Conservation (phyloP, 2,329 filamentous ascomycete species). For the Fusarium sambucinum region DNA sequence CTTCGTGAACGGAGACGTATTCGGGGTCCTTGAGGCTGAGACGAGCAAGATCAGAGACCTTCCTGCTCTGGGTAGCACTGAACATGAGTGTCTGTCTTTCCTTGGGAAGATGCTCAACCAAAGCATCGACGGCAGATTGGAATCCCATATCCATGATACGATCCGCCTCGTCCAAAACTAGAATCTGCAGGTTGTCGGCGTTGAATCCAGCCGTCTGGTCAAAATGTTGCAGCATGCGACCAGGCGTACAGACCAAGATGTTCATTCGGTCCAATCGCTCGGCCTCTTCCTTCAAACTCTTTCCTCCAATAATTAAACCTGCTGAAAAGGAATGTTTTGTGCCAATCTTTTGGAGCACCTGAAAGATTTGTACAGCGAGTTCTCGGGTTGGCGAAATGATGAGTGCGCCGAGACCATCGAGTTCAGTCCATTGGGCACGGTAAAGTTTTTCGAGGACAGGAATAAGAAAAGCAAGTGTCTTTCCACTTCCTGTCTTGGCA, state of each 20-base stretch:
- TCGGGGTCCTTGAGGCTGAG: slow-evolving; percentile 91
- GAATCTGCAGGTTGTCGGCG: slow-evolving; percentile 88
- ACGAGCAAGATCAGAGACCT: slow-evolving; percentile 90
- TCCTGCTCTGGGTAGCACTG: slow-evolving; percentile 95
- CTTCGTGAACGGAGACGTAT: slow-evolving; percentile 93
- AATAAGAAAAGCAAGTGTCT: slow-evolving; percentile 92
- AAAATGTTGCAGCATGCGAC: slow-evolving; percentile 93
- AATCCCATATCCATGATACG: slow-evolving; percentile 99
- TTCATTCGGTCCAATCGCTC: slow-evolving; percentile 92
- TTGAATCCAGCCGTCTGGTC: slow-evolving; percentile 93
- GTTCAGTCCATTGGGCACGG: slow-evolving; percentile 87
- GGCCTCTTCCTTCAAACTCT: slow-evolving; percentile 87
- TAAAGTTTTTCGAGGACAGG: slow-evolving; percentile 95
- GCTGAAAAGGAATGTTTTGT: slow-evolving; percentile 91
- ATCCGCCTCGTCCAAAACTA: slow-evolving; percentile 96
- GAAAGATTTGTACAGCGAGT: slow-evolving; percentile 95
- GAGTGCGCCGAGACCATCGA: slow-evolving; percentile 90
- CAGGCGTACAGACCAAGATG: slow-evolving; percentile 94
- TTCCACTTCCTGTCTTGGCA: slow-evolving; percentile 94
- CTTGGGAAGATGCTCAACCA: slow-evolving; percentile 89
- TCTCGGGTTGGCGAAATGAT: slow-evolving; percentile 96
- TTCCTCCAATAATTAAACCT: slow-evolving; percentile 92
- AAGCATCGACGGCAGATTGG: slow-evolving; percentile 87
- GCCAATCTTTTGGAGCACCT: slow-evolving; percentile 90
- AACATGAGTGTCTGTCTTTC: slow-evolving; percentile 92